Base-by-base conservation (phyloP, 164 flowering plant species). In the Vitis amurensis region DNA sequence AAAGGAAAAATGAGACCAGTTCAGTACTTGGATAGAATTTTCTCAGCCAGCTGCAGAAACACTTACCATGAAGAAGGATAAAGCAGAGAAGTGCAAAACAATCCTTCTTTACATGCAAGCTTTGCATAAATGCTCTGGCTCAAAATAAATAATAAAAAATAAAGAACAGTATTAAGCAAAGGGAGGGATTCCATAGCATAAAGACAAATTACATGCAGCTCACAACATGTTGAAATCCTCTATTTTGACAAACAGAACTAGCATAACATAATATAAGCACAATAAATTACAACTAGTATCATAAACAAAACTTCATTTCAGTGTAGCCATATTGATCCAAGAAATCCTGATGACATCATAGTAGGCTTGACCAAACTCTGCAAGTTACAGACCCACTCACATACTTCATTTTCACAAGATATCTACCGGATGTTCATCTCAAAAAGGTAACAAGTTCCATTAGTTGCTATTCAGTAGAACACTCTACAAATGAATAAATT, bases 51-150 rank as follows among this genome's bases (percentile, higher is more conserved):
- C 48, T 37, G 50, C 8, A n/a, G 12, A 55, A 69, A 75, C 50
- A 79, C 75, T 78, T 55, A 92, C 95, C 84, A 64, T 62, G 92
- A 85, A 72, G 92, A 71, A 67, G 96, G 94, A 72, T 91, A 92
- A 70, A 76, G 49, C 6, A 89, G 84, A 68, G 93, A 79, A 71
- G 96, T 85, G 55, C 55, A 74, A 80, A 91, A 91, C 96, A 93
- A 93, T 76, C 98, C 96, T 80, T 93, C 96, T 8, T 85, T 74
- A 63, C 93, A 84, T 57, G 82, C 93, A 74, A 91, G 87, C 86
- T 82, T 37, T 3, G 44, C 7, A 37, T 37, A 37, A 37, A 37
- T 37, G 7, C 44, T 37, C 44, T 29, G n/a, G 58, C 27, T 23
- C 27, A 23, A 23, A 23, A 23, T 23, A 23, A 23, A 23, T 23